Percentiles rank a stretch among this genome's conserved stretches.
Conservation (phyloP, 2,329 filamentous ascomycete species). For the Paecilomyces formosus region DNA sequence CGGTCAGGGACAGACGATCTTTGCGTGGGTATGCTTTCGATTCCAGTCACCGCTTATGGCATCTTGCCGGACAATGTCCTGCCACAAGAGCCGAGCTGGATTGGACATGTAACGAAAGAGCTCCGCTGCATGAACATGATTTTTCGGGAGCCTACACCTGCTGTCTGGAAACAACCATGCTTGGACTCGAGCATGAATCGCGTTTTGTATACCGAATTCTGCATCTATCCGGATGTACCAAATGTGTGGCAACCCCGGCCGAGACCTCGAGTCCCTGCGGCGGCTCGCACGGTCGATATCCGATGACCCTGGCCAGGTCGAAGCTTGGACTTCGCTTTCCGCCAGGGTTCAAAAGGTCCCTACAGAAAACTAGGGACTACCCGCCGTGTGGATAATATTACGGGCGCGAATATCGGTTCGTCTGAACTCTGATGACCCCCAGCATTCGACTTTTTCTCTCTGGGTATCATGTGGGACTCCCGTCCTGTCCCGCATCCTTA, state of each 20-base stretch:
- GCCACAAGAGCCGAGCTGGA: neutral
- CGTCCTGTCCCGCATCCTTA: neutral
- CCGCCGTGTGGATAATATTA: neutral
- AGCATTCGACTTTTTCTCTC: neutral
- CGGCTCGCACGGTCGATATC: neutral
- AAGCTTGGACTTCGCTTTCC: neutral
- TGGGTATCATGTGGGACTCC: neutral
- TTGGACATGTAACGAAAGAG: neutral
- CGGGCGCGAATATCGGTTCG: neutral
- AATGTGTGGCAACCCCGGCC: neutral
- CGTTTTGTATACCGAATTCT: neutral
- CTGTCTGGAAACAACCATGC: neutral
- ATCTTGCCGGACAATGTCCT: neutral
- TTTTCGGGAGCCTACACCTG: neutral
- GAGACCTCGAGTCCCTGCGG: neutral
- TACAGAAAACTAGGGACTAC: neutral
- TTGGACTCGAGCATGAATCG: neutral
- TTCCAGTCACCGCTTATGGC: neutral
- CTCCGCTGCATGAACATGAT: neutral
- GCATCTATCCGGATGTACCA: neutral
- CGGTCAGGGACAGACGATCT: neutral
- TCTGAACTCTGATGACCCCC: neutral
- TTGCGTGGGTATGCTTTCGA: neutral
- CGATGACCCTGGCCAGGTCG: neutral
- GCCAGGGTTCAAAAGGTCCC: neutral